Evolutionary conservation across 352 stramenopile species (phyloP).

Genomic region (Phytophthora cryptogea): DNA sequence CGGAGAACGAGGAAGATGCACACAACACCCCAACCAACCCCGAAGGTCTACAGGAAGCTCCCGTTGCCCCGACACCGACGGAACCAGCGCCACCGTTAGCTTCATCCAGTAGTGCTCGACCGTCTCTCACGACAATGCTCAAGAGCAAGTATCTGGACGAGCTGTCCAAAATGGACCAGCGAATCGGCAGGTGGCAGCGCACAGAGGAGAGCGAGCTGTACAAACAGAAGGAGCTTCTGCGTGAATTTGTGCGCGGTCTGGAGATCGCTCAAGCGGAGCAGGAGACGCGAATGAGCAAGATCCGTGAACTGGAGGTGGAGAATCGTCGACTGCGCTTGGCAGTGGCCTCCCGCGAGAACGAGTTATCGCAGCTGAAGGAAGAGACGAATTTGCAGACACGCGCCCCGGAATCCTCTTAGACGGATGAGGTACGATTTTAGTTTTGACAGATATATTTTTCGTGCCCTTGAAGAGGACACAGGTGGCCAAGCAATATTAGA

Average conservation of each 20-base stretch:
- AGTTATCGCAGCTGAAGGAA: slow-evolving; percentile 37
- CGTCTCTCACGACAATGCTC: slow-evolving; percentile 63
- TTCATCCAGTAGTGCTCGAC: slow-evolving; percentile 21
- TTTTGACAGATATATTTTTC: slow-evolving; percentile 24
- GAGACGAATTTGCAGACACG: slow-evolving; percentile 5
- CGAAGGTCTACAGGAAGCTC: slow-evolving; percentile 10
- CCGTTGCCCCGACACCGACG: slow-evolving; percentile 15
- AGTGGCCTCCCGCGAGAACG: slow-evolving; percentile 46
- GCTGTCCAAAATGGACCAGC: slow-evolving; percentile 50
- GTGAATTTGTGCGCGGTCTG: slow-evolving; percentile 71
- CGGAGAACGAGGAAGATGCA: slow-evolving; percentile 42
- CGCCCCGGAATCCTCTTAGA: slow-evolving; percentile 23
- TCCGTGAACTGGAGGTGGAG: slow-evolving; percentile 69
- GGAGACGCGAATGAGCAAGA: slow-evolving; percentile 75
- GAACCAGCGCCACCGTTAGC: slow-evolving; percentile 2
- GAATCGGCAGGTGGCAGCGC: slow-evolving; percentile 39
- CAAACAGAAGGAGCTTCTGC: slow-evolving; percentile 57
- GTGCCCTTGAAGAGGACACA: slow-evolving; percentile 12
- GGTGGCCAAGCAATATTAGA: slow-evolving; percentile 17
- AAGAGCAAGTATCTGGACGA: slow-evolving; percentile 66
- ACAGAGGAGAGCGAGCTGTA: slow-evolving; percentile 37
- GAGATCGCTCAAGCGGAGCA: slow-evolving; percentile 78
- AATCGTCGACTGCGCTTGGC: slow-evolving; percentile 57
- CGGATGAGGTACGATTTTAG: slow-evolving; percentile 4
- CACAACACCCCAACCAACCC: slow-evolving; percentile 11